phyloP scores from a whole-genome alignment of 2,329 filamentous ascomycete species.

The Westerdykella aurantiaca region DNA sequence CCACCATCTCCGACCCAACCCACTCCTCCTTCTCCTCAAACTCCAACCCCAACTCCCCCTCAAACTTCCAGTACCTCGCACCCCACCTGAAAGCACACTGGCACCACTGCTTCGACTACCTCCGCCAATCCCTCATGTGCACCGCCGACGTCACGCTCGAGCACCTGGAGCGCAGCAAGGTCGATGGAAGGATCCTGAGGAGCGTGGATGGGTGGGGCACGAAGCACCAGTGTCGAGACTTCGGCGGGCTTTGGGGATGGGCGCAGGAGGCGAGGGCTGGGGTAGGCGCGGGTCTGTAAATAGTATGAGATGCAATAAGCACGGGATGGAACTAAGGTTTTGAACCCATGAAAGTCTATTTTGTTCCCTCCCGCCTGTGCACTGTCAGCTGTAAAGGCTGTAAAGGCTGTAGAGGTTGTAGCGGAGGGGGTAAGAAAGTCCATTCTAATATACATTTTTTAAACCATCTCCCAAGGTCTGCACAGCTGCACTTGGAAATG shows the following conservation, averaged over 20 bases:
- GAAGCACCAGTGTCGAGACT: conserved; percentile 10
- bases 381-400: too few species aligned
- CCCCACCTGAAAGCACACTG: conserved; percentile 5
- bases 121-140: conserved; percentile 11
- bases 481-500: too few species aligned
- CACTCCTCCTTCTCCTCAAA: neutral
- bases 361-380: too few species aligned
- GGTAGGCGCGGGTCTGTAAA: too few species aligned
- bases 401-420: too few species aligned
- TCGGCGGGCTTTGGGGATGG: conserved; percentile 6
- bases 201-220: conserved; percentile 13
- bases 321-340: too few species aligned
- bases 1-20: neutral
- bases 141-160: conserved; percentile 11
- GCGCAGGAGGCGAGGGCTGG: neutral
- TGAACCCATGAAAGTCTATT: too few species aligned
- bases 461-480: too few species aligned
- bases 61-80: neutral
- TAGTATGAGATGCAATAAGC: too few species aligned
- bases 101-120: conserved; percentile 14
- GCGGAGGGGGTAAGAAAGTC: too few species aligned
- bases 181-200: conserved; percentile 2
- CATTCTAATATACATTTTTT: too few species aligned
- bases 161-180: conserved; percentile 5
- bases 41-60: neutral